Evolutionary conservation across 2,329 filamentous ascomycete species (phyloP).

Genomic region (Thielaviopsis punctulata): DNA sequence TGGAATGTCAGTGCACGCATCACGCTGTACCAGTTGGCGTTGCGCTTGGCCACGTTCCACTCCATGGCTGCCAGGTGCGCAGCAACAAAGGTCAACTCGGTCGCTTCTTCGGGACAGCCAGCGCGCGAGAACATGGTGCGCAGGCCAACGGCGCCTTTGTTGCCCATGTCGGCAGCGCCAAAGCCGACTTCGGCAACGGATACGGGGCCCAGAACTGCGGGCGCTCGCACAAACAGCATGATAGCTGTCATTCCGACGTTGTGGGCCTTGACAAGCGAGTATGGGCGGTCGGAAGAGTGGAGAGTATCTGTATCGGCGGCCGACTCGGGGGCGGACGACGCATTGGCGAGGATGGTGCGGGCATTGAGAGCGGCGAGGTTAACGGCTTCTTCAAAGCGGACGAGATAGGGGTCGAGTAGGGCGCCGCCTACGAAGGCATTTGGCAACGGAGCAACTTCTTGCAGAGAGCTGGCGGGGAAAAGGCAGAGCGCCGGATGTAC

Average conservation of each 20-base stretch:
- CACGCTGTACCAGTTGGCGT: constrained; percentile 77
- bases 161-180: constrained; percentile 75
- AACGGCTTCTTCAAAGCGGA: constrained; percentile 53
- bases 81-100: constrained; percentile 68
- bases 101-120: constrained; percentile 21
- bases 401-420: constrained; percentile 59
- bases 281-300: constrained; percentile 26
- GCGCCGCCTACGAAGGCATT: constrained; percentile 75
- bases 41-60: constrained; percentile 54
- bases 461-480: constrained; percentile 45
- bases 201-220: constrained; percentile 43
- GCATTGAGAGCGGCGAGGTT: constrained; percentile 42
- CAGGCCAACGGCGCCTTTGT: constrained; percentile 81
- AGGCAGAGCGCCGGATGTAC: background rate
- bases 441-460: constrained; percentile 76
- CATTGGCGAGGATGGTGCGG: constrained; percentile 15
- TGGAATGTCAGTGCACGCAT: constrained; percentile 65
- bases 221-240: constrained; percentile 61
- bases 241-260: constrained; percentile 84
- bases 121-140: constrained; percentile 41
- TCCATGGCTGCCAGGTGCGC: constrained; percentile 86
- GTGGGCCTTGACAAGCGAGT: constrained; percentile 51
- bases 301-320: constrained; percentile 12
- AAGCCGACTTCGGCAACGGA: constrained; percentile 71
- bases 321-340: background rate